Conservation (phyloP, 164 flowering plant genomes). For the Stephania japonica region DNA sequence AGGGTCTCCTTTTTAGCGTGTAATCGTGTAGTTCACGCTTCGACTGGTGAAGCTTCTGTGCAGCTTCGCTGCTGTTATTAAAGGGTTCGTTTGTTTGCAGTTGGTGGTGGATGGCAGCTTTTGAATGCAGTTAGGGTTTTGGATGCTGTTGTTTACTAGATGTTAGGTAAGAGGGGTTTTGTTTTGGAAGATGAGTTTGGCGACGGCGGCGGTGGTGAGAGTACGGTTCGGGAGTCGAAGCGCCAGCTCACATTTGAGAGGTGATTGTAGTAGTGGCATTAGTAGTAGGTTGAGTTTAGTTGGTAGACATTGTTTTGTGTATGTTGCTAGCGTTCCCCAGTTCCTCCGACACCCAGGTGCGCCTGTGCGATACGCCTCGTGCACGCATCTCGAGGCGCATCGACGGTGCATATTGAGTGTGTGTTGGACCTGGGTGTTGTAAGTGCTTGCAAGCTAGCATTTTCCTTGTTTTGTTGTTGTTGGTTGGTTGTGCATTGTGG, state of each 20-base stretch:
- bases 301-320: neutral
- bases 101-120: neutral
- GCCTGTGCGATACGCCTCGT: too few relatives aligned
- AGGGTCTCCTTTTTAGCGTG: conserved; percentile 7
- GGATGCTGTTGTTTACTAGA: conserved; percentile 6
- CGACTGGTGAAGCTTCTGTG: conserved; percentile 23
- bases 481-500: neutral
- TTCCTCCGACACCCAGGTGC: too few relatives aligned
- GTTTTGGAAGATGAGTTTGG: conserved; percentile 15
- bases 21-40: conserved; percentile 11
- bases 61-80: conserved; percentile 11
- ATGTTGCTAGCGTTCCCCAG: too few relatives aligned
- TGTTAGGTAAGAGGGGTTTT: conserved; percentile 33
- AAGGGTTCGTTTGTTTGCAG: neutral
- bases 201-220: neutral
- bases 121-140: neutral
- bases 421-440: too few relatives aligned
- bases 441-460: too few relatives aligned
- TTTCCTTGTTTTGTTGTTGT: neutral
- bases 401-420: too few relatives aligned
- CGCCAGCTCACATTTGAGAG: conserved; percentile 15
- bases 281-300: conserved; percentile 8
- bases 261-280: too few relatives aligned
- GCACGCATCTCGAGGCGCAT: too few relatives aligned
- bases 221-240: conserved; percentile 21